Evolutionary conservation across 164 flowering plant genomes (phyloP).

Genomic region (Berberis thunbergii): DNA sequence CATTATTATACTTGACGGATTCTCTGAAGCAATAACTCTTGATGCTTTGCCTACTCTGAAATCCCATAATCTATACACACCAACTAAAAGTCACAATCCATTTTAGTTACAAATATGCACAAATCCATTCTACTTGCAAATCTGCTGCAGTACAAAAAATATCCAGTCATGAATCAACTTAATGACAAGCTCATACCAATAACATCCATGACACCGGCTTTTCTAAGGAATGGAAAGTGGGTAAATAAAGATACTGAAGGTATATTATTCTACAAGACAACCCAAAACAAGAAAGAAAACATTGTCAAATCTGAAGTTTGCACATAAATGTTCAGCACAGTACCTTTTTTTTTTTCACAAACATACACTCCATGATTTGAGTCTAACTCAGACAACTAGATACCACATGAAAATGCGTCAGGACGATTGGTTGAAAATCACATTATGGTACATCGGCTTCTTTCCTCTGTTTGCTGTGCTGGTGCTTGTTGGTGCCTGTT

Average conservation of each 20-base stretch:
- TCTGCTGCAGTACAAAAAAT: no score
- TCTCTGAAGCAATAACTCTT: no score
- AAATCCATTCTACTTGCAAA: no score
- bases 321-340: slow-evolving; percentile 14
- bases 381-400: background rate
- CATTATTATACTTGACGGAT: no score
- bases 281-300: background rate
- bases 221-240: background rate
- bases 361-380: slow-evolving; percentile 5
- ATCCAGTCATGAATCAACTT: no score
- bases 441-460: slow-evolving; percentile 68
- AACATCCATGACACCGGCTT: no score
- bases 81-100: no score
- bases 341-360: slow-evolving; percentile 4
- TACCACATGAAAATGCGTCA: no score
- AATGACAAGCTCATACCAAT: no score
- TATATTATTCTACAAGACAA: slow-evolving; percentile 11
- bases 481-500: slow-evolving; percentile 45
- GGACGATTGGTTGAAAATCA: slow-evolving; percentile 13
- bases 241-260: slow-evolving; percentile 9
- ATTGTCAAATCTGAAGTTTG: slow-evolving; percentile 5
- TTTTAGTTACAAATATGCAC: no score
- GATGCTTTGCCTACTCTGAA: no score
- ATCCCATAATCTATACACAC: no score
- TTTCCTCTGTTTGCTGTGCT: slow-evolving; percentile 51